Conservation (phyloP, 768 basidiomycete genomes). For the Inosperma sp. region DNA sequence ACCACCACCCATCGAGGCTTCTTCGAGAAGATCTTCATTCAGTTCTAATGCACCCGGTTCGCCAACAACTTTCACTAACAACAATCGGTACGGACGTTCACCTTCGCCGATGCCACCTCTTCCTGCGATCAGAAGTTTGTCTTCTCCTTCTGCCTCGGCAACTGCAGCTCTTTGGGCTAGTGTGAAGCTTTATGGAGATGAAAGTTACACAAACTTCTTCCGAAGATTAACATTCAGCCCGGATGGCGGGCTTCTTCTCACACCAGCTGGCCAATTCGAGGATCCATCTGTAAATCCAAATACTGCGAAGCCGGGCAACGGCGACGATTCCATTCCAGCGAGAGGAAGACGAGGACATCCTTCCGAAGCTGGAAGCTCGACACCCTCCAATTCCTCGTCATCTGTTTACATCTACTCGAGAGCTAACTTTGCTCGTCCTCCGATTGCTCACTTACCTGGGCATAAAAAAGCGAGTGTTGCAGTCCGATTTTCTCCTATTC, state of each 20-base stretch:
- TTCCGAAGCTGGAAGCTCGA: constrained; percentile 14
- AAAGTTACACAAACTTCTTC: constrained; percentile 95
- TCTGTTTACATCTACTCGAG: constrained; percentile 93
- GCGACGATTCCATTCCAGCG: constrained; percentile 42
- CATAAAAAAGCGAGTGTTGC: constrained; percentile 95
- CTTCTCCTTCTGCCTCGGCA: constrained; percentile 35
- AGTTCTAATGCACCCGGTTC: constrained; percentile 80
- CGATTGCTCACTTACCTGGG: constrained; percentile 92
- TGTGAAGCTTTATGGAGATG: constrained; percentile 90
- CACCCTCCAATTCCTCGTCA: constrained; percentile 46
- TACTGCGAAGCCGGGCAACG: constrained; percentile 17
- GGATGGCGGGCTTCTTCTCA: constrained; percentile 88
- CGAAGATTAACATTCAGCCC: constrained; percentile 90
- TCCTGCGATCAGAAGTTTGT: constrained; percentile 82
- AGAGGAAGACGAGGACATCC: constrained; percentile 59
- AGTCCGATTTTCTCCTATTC: constrained; percentile 86
- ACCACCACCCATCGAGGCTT: constrained; percentile 59
- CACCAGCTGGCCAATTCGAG: constrained; percentile 96
- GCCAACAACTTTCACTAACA: constrained; percentile 48
- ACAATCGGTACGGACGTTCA: constrained; percentile 66
- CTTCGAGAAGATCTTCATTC: constrained; percentile 64
- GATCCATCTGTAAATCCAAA: constrained; percentile 64
- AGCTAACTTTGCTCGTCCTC: constrained; percentile 88
- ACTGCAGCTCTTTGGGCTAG: constrained; percentile 46
- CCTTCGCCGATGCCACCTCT: constrained; percentile 90